These are phyloP conservation scores for Ascochyta clinopodiicola DNA, from an alignment of 2,329 filamentous ascomycete species.

Conservation along the genomic window DNA sequence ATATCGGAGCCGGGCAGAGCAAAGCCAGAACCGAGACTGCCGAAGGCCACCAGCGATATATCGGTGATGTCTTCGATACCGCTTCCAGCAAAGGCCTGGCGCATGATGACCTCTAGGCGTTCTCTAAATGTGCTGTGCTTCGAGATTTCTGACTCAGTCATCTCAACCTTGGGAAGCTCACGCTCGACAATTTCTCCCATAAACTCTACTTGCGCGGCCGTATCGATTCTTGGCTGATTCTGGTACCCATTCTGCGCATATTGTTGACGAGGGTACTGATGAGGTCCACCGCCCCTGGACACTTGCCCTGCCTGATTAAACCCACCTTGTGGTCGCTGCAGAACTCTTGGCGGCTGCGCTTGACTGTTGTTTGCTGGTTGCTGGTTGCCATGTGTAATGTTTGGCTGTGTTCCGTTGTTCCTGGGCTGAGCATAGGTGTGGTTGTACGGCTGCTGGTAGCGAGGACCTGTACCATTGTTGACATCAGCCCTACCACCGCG, in stretches of 20 bases:
- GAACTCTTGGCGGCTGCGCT: constrained; percentile 23
- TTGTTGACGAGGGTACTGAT: constrained; percentile 24
- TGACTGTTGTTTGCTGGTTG: constrained; percentile 3
- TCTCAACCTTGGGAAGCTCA: constrained; percentile 67
- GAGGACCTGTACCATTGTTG: constrained; percentile 9
- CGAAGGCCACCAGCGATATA: constrained; percentile 78
- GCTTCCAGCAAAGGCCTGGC: constrained; percentile 57
- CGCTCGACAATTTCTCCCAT: constrained; percentile 52
- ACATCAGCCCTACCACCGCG: constrained; percentile 20
- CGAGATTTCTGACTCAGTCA: constrained; percentile 66
- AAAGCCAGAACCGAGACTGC: constrained; percentile 83
- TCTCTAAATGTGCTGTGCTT: constrained; percentile 75
- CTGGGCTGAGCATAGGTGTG: constrained; percentile 9
- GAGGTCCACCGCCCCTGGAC: neutral
- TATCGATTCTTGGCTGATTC: constrained; percentile 30
- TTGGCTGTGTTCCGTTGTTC: constrained; percentile 4
- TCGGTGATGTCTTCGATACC: constrained; percentile 51
- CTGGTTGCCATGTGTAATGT: neutral
- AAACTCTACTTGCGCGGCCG: constrained; percentile 49
- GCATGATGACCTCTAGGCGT: constrained; percentile 69
- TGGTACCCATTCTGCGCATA: constrained; percentile 25
- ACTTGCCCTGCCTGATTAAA: constrained; percentile 11
- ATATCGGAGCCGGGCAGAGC: constrained; percentile 88
- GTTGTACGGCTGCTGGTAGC: constrained; percentile 15
- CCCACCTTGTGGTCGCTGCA: constrained; percentile 30